These are phyloP conservation scores for Miamiensis avidus DNA, from an alignment of 169 alveolate genomes.

Conservation along the genomic window DNA sequence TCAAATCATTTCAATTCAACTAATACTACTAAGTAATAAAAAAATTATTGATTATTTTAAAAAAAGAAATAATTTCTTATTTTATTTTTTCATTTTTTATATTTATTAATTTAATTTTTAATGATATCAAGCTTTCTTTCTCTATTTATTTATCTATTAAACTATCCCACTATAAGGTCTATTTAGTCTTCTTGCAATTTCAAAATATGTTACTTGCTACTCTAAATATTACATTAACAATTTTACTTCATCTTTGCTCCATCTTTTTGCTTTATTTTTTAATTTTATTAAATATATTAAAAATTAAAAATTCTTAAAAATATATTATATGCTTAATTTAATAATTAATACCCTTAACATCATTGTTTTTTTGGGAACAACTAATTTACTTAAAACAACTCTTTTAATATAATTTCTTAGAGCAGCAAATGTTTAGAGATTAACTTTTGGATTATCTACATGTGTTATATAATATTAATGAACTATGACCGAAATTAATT, in stretches of 20 bases:
- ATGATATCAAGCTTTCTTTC: neutral
- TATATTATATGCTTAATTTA: neutral
- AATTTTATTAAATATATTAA: no score
- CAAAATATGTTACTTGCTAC: neutral
- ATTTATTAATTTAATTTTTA: no score
- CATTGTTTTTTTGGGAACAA: neutral
- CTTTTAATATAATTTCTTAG: neutral
- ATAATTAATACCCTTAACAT: neutral
- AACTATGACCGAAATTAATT: neutral
- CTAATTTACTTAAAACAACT: neutral
- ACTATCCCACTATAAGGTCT: neutral
- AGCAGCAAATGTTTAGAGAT: neutral
- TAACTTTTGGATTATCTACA: neutral
- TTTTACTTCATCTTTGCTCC: neutral
- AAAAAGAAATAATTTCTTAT: no score
- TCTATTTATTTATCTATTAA: neutral
- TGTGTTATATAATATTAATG: neutral
- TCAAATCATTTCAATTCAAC: no score
- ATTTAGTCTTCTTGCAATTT: neutral
- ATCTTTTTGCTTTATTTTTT: neutral
- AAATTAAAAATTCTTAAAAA: no score
- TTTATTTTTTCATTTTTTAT: no score
- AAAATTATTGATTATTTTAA: no score
- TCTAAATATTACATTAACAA: neutral
- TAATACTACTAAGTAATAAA: no score